Evolutionary conservation across 371 early-diverging fungal genomes (phyloP), one percentile per base, ranked within the genome.

Genomic region (Batrachochytrium dendrobatidis): DNA sequence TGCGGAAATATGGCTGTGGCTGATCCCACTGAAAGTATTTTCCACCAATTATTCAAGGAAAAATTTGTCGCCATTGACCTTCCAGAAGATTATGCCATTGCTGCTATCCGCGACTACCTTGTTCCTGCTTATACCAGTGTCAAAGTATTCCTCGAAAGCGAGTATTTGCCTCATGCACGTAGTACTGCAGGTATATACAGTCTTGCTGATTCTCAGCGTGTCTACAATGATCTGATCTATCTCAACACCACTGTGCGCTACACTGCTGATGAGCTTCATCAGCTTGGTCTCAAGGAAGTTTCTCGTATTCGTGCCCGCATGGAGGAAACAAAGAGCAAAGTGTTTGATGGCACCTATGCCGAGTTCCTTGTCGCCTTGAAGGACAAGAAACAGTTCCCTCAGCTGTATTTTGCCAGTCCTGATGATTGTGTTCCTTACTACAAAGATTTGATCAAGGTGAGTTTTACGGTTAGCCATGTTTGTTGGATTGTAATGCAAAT

Each of bases 101-200:
- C 46, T 20, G 45, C 53, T 3, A 65, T 71, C 44, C 45, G 55
- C 18, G 56, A 60, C 33, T 8, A 22, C 17, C 49, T 71, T n/a
- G 28, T 68, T 7, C 63, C 65, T 10, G 63, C 64, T 1, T 62
- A 56, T 53, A 45, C 50, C 24, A 62, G 59, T 33, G 54, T 64
- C 32, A 43, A 55, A 26, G 61, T 49, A 26, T 73, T 70, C 46
- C 56, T 73, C 53, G 58, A 59, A 52, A 62, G 63, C 51, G 73
- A 73, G 64, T 73, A 73, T 53, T 26, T 62, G 18, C 73, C 44
- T 12, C 68, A 69, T 58, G 70, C 68, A 12, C 64, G 73, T 26
- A 26, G 32, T 12, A 15, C 32, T 43, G 53, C 58, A 34, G 73
- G 73, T 3, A 31, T 73, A 34, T 68, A 63, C 53, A 70, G 69